Percentiles rank a stretch among this genome's conserved stretches.
phyloP scores from a whole-genome alignment of 768 basidiomycete genomes.

The Royoungia palumana region DNA sequence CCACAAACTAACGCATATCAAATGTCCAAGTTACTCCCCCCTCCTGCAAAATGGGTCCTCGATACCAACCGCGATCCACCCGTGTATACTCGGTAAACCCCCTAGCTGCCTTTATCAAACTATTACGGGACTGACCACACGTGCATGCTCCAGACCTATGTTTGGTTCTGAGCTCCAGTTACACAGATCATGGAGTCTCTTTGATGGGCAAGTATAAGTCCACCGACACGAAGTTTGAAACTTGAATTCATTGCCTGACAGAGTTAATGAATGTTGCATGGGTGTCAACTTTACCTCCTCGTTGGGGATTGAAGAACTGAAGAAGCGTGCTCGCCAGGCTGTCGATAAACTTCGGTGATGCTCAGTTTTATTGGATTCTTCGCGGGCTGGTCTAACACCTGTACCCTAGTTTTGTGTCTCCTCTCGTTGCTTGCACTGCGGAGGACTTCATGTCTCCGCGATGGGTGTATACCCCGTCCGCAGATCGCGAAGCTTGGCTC shows the following conservation, averaged over 20 bases:
- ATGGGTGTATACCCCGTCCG: slow-evolving; percentile 23
- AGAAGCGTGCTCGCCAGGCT: slow-evolving; percentile 8
- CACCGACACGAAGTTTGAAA: too few relatives aligned
- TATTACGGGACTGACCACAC: background rate
- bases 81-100: slow-evolving; percentile 16
- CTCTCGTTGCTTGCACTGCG: slow-evolving; percentile 15
- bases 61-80: slow-evolving; percentile 6
- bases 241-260: background rate
- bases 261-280: slow-evolving; percentile 18
- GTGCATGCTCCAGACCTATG: slow-evolving; percentile 3
- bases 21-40: slow-evolving; percentile 1
- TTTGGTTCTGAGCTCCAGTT: slow-evolving; percentile 16
- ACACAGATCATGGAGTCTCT: slow-evolving; percentile 12
- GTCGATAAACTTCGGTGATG: slow-evolving; percentile 22
- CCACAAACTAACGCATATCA: too few relatives aligned
- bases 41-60: slow-evolving; percentile 4
- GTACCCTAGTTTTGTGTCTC: slow-evolving; percentile 15
- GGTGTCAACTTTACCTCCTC: slow-evolving; percentile 16
- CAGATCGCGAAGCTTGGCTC: slow-evolving; percentile 22
- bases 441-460: slow-evolving; percentile 12
- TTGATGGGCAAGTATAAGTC: slow-evolving; percentile 13
- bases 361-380: too few relatives aligned
- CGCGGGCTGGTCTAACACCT: too few relatives aligned
- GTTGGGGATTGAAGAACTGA: slow-evolving; percentile 7
- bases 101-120: background rate